Percentiles rank a stretch among this genome's conserved stretches.
These are phyloP conservation scores for Bipolaris oryzae DNA, from an alignment of 2,329 filamentous ascomycete genomes.

Conservation along the genomic window DNA sequence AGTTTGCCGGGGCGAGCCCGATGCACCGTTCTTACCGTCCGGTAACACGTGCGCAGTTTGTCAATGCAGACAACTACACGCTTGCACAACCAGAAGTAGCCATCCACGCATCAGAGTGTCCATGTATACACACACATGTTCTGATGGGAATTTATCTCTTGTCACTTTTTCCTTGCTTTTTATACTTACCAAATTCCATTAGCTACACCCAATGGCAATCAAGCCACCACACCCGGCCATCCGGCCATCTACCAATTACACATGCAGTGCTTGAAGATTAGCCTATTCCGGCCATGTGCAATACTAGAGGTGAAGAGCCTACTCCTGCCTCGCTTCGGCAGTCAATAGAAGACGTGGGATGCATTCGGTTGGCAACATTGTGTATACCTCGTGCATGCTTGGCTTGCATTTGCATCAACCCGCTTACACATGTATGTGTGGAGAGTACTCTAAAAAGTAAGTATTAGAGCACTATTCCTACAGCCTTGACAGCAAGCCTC, in stretches of 20 bases:
- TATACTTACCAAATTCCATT: conserved; percentile 1
- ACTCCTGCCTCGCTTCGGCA: conserved; percentile 5
- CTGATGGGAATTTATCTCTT: background rate
- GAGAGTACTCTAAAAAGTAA: no score
- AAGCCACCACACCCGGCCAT: background rate
- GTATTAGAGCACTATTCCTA: no score
- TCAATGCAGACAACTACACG: conserved; percentile 1
- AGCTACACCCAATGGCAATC: background rate
- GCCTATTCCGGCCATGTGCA: background rate
- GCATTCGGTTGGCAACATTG: background rate
- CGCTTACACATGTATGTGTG: no score
- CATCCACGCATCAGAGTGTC: no score
- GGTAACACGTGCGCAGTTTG: conserved; percentile 9
- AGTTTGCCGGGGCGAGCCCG: conserved; percentile 8
- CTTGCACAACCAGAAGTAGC: background rate
- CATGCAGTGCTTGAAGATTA: conserved; percentile 2
- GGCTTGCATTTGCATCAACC: no score
- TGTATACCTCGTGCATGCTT: no score
- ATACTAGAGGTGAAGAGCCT: background rate
- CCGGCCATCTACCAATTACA: background rate
- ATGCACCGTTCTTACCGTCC: conserved; percentile 14
- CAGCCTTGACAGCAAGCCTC: background rate
- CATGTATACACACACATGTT: background rate
- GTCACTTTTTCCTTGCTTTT: no score
- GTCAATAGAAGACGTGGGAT: background rate